A percentile compares a stretch with the other conserved stretches of the same genome.
Evolutionary conservation across 2,329 filamentous ascomycete genomes (phyloP).

Genomic region (Exophiala aquamarina): DNA sequence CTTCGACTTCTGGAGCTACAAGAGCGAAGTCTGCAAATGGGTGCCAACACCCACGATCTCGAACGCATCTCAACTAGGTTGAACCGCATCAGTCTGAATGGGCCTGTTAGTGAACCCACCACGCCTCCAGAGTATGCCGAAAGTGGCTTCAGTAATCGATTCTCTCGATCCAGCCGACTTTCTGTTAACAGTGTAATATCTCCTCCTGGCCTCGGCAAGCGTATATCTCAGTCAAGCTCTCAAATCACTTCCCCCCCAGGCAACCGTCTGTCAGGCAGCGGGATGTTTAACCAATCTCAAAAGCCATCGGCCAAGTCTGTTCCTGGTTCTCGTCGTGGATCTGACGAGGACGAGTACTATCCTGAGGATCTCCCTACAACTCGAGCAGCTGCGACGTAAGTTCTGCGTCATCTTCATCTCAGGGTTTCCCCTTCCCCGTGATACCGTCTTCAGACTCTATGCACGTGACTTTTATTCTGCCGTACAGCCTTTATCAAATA

Average conservation of each 20-base stretch:
- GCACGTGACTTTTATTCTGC: neutral
- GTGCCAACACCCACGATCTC: conserved; percentile 74
- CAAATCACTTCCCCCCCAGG: conserved; percentile 76
- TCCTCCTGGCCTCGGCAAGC: conserved; percentile 71
- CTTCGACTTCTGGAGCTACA: conserved; percentile 76
- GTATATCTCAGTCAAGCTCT: conserved; percentile 73
- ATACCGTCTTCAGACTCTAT: too few relatives aligned
- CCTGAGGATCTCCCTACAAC: conserved; percentile 61
- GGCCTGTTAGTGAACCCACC: conserved; percentile 88
- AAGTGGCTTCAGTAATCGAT: conserved; percentile 73
- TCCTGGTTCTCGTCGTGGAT: conserved; percentile 83
- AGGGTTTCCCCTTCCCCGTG: too few relatives aligned
- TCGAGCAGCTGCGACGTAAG: conserved; percentile 76
- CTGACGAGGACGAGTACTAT: conserved; percentile 82
- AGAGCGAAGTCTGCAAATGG: conserved; percentile 63
- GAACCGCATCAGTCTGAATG: conserved; percentile 44
- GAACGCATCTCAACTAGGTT: conserved; percentile 72
- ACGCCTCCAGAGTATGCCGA: conserved; percentile 93
- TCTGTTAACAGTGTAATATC: conserved; percentile 85
- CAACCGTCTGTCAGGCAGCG: conserved; percentile 55
- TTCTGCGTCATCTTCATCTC: conserved; percentile 35
- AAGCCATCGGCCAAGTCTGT: conserved; percentile 79
- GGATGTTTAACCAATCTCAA: conserved; percentile 38
- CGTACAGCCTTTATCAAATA: conserved; percentile 1
- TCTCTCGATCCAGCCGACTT: conserved; percentile 83